A percentile compares a stretch with the other conserved stretches of the same genome.
Conservation (phyloP, 2,329 filamentous ascomycete species). For the Aureobasidium uvarum region DNA sequence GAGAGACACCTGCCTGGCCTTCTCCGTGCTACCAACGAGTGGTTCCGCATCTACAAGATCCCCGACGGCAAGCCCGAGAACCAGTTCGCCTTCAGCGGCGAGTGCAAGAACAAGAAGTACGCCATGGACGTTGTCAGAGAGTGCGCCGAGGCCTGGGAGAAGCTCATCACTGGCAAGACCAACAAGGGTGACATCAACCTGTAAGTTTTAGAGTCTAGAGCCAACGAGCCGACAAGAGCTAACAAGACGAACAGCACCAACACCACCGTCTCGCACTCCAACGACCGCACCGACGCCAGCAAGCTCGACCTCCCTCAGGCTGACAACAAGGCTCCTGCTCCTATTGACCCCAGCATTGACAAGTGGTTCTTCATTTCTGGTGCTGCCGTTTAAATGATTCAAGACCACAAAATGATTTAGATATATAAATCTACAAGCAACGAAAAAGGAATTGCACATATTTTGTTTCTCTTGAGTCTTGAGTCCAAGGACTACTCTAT, state of each 20-base stretch:
- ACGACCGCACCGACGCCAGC: slow-evolving; percentile 65
- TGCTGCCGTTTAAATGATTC: slow-evolving; percentile 54
- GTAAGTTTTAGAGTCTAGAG: slow-evolving; percentile 55
- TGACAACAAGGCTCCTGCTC: slow-evolving; percentile 78
- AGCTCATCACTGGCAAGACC: slow-evolving; percentile 87
- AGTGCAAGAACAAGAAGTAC: slow-evolving; percentile 99
- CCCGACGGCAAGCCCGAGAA: slow-evolving; percentile 99
- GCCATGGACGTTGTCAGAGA: slow-evolving; percentile 94
- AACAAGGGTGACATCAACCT: slow-evolving; percentile 72
- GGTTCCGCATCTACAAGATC: slow-evolving; percentile 99
- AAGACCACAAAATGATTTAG: slow-evolving; percentile 3
- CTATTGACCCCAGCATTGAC: slow-evolving; percentile 95
- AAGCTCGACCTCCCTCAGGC: slow-evolving; percentile 74
- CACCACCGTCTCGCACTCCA: slow-evolving; percentile 69
- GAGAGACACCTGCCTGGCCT: slow-evolving; percentile 97
- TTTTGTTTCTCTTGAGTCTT: background rate
- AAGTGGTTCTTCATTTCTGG: slow-evolving; percentile 99
- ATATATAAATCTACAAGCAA: slow-evolving; percentile 22
- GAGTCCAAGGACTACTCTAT: background rate
- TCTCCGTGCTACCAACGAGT: slow-evolving; percentile 97
- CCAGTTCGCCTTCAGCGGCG: slow-evolving; percentile 99
- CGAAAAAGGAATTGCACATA: slow-evolving; percentile 24
- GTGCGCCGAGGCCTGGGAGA: slow-evolving; percentile 96
- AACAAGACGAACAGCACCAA: slow-evolving; percentile 64
- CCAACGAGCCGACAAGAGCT: slow-evolving; percentile 26